Conservation (phyloP, 2,329 filamentous ascomycete genomes). For the Nothomitra cinnamomea region DNA sequence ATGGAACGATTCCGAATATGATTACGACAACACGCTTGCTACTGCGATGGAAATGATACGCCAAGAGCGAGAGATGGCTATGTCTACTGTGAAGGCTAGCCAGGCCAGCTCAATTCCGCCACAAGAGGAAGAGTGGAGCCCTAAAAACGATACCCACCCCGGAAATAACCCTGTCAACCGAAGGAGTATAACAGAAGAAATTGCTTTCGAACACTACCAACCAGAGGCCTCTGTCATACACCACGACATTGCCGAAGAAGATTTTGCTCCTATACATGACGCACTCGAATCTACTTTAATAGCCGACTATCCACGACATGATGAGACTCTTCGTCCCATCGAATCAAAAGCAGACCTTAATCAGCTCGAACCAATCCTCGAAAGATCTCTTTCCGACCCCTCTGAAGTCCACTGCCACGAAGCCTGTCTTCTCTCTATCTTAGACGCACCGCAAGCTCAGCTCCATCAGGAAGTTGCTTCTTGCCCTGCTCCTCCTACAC, state of each 20-base stretch:
- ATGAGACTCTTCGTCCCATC: not conserved
- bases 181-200: not conserved
- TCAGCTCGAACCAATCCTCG: not conserved
- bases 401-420: not conserved
- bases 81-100: not conserved
- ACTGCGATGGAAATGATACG: not conserved
- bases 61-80: not conserved
- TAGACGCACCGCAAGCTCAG: not conserved
- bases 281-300: not conserved
- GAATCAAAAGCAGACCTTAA: not conserved
- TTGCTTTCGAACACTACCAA: not conserved
- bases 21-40: not conserved
- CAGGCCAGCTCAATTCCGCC: not conserved
- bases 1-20: conserved; percentile 11
- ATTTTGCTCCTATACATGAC: too few species aligned
- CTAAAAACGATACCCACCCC: not conserved
- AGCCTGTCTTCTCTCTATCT: not conserved
- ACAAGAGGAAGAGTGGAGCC: not conserved
- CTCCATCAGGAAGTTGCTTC: not conserved
- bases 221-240: not conserved
- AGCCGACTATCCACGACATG: not conserved
- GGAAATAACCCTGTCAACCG: too few species aligned
- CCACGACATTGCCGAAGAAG: not conserved
- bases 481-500: not conserved
- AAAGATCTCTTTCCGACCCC: not conserved